Conservation (phyloP, 169 alveolate genomes). For the Condylostoma magnum region DNA sequence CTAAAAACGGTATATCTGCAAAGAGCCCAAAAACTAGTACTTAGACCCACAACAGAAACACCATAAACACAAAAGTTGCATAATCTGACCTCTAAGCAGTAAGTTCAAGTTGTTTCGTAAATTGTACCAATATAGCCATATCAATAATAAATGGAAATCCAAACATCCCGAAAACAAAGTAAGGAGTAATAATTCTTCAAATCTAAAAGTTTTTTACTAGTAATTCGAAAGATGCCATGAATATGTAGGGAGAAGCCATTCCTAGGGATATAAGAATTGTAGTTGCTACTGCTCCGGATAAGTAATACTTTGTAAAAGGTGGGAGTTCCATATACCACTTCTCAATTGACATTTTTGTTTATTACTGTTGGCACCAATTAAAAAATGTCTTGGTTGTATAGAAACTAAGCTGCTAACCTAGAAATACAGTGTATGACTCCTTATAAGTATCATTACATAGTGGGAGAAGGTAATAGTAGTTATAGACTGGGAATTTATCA, state of each 20-base stretch:
- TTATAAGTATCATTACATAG: too few relatives aligned
- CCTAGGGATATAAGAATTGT: not conserved
- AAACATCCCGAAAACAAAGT: conserved; percentile 3
- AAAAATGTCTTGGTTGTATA: too few relatives aligned
- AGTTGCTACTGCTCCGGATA: not conserved
- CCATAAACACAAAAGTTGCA: not conserved
- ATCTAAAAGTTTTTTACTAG: not conserved
- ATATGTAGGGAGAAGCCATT: not conserved
- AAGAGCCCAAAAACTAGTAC: not conserved
- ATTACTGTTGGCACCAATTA: too few relatives aligned
- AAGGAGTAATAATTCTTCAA: conserved; percentile 5
- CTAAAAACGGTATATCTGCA: not conserved
- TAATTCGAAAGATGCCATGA: not conserved
- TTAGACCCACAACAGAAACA: not conserved
- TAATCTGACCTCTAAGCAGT: not conserved
- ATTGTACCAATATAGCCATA: conserved; percentile 10
- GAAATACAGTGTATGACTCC: too few relatives aligned
- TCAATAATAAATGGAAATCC: not conserved
- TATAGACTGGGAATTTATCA: too few relatives aligned
- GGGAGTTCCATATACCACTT: conserved; percentile 13
- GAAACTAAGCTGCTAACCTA: too few relatives aligned
- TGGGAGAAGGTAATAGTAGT: too few relatives aligned
- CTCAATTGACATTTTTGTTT: too few relatives aligned
- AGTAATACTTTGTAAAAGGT: conserved; percentile 5
- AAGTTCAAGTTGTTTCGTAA: not conserved